A percentile compares a stretch with the other conserved stretches of the same genome.
Conservation (phyloP, 2,329 filamentous ascomycete genomes). For the Exophiala spinifera region DNA sequence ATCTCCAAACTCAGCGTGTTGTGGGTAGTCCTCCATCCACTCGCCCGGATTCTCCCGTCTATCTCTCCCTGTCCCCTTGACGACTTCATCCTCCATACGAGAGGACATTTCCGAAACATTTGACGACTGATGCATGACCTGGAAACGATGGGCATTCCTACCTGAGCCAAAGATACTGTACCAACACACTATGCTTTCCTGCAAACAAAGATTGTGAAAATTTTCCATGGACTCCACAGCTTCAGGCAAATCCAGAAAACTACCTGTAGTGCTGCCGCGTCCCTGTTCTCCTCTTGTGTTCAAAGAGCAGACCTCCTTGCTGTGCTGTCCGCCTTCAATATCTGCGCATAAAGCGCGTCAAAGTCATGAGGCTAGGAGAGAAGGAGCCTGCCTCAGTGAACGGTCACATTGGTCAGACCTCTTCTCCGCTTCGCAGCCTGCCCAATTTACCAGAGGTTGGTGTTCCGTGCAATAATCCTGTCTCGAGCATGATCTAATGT, state of each 20-base stretch:
- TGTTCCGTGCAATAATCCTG: background rate
- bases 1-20: background rate
- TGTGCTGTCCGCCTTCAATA: background rate
- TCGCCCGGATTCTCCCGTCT: constrained; percentile 19
- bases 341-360: constrained; percentile 5
- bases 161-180: constrained; percentile 2
- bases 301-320: background rate
- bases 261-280: constrained; percentile 15
- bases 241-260: constrained; percentile 7
- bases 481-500: constrained; percentile 6
- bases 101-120: background rate
- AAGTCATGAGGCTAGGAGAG: constrained; percentile 26
- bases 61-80: constrained; percentile 4
- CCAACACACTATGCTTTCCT: constrained; percentile 15
- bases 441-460: constrained; percentile 26
- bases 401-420: constrained; percentile 23
- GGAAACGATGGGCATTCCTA: background rate
- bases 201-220: constrained; percentile 16
- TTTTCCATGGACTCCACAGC: constrained; percentile 26
- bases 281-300: constrained; percentile 1
- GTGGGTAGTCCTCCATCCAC: constrained; percentile 6
- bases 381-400: constrained; percentile 24
- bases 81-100: background rate
- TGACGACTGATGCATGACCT: background rate
- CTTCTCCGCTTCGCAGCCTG: constrained; percentile 20